A percentile compares a stretch with the other conserved stretches of the same genome.
Conservation (phyloP, 163 green algal genomes). For the Chloromonas sp. region DNA sequence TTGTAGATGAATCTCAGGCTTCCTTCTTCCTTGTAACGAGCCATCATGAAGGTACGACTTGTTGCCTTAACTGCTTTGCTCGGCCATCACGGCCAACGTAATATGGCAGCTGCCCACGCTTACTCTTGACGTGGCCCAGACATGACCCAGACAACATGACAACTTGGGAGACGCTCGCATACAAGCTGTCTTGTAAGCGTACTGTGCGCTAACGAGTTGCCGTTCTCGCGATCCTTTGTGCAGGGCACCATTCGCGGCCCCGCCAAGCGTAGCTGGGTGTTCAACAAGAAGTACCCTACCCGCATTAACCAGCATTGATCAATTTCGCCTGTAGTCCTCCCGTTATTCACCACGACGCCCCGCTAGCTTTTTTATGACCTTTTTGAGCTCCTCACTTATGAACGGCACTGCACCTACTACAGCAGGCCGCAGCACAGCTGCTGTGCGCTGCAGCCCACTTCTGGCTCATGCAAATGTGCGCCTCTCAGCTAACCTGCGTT, state of each 20-base stretch:
- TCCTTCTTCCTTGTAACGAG: too few species aligned
- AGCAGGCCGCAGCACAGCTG: background rate
- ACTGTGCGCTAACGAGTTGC: too few species aligned
- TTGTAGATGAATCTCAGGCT: too few species aligned
- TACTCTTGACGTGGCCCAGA: too few species aligned
- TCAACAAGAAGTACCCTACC: slow-evolving; percentile 58
- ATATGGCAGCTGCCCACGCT: too few species aligned
- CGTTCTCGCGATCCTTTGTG: background rate
- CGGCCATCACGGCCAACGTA: too few species aligned
- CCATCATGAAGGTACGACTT: too few species aligned
- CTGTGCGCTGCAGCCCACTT: background rate
- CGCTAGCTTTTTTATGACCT: background rate
- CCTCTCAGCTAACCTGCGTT: background rate
- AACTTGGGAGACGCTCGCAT: too few species aligned
- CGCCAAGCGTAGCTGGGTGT: slow-evolving; percentile 17
- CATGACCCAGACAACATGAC: too few species aligned
- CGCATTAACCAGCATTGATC: slow-evolving; percentile 24
- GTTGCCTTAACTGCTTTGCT: too few species aligned
- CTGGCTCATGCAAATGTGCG: background rate
- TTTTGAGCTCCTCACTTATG: background rate
- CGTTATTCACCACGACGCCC: background rate
- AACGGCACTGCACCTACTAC: background rate
- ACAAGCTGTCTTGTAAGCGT: too few species aligned
- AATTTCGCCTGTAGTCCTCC: background rate
- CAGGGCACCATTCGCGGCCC: slow-evolving; percentile 5